Conservation (phyloP, 148 eudicot species). For the Rhododendron williamsianum region DNA sequence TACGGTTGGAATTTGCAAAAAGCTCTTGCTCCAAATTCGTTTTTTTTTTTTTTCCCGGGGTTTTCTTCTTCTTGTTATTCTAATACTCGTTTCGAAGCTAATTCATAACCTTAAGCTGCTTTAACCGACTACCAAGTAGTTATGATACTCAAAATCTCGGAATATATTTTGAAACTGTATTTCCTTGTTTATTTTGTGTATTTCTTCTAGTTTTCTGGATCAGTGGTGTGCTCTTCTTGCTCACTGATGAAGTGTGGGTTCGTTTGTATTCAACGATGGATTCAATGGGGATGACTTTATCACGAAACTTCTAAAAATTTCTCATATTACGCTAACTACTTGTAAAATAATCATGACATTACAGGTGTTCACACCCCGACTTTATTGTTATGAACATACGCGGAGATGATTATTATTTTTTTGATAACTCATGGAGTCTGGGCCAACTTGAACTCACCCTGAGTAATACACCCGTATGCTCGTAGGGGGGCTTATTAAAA, state of each 20-base stretch:
- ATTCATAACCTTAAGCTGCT: background rate
- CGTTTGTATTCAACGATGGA: background rate
- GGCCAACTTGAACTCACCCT: background rate
- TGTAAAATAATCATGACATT: background rate
- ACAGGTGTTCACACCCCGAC: background rate
- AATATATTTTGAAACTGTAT: background rate
- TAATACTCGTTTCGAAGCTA: background rate
- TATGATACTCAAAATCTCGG: background rate
- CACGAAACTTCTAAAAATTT: too few relatives aligned
- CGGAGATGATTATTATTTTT: background rate
- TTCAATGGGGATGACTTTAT: background rate
- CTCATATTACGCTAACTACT: too few relatives aligned
- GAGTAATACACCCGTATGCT: background rate
- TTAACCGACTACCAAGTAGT: background rate
- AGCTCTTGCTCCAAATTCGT: background rate
- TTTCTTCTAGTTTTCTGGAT: background rate
- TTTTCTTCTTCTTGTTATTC: background rate
- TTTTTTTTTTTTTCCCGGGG: background rate
- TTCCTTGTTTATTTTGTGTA: background rate
- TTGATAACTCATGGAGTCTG: background rate
- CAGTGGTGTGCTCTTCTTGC: background rate
- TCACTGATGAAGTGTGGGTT: background rate
- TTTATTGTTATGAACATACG: too few relatives aligned
- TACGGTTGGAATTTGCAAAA: background rate
- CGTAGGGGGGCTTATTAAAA: background rate